phyloP scores from a whole-genome alignment of 495 filamentous ascomycete species.

The Ascobolus immersus region DNA sequence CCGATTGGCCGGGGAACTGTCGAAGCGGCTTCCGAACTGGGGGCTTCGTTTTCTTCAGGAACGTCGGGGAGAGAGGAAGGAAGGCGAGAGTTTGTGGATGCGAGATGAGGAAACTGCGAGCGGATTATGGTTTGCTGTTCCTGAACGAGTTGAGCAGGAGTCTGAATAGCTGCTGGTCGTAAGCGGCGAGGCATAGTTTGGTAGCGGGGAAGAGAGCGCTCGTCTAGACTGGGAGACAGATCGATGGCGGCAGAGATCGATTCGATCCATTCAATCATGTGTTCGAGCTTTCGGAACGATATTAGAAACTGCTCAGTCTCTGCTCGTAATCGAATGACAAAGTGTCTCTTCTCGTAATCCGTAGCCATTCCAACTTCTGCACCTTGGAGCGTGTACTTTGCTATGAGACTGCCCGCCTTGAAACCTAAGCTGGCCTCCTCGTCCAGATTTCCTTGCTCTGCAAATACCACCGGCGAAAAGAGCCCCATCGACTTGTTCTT shows the following conservation, averaged over 20 bases:
- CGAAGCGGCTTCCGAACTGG: too few relatives aligned
- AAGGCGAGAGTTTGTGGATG: too few relatives aligned
- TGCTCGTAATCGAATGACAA: slow-evolving; percentile 33
- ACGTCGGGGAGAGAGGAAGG: too few relatives aligned
- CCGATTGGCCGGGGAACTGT: too few relatives aligned
- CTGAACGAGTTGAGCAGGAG: slow-evolving; percentile 4
- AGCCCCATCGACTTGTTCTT: slow-evolving; percentile 24
- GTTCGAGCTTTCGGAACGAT: slow-evolving; percentile 25
- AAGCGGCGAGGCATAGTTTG: slow-evolving; percentile 26
- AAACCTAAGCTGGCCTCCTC: too few relatives aligned
- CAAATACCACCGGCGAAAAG: too few relatives aligned
- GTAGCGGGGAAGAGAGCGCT: slow-evolving; percentile 27
- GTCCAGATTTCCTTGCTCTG: too few relatives aligned
- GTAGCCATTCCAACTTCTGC: slow-evolving; percentile 39
- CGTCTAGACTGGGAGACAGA: slow-evolving; percentile 27
- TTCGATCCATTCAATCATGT: slow-evolving; percentile 31
- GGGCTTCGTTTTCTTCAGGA: too few relatives aligned
- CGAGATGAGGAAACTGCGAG: slow-evolving; percentile 9
- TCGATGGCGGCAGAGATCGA: slow-evolving; percentile 27
- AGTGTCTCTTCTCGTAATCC: slow-evolving; percentile 34
- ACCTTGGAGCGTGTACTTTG: slow-evolving; percentile 35
- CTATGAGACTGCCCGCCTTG: too few relatives aligned
- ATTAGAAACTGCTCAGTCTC: slow-evolving; percentile 41
- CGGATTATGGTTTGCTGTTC: slow-evolving; percentile 15
- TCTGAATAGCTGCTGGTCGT: slow-evolving; percentile 17